Base-by-base conservation (phyloP, 2,329 filamentous ascomycete genomes). In the Colletotrichum chrysophilum region DNA sequence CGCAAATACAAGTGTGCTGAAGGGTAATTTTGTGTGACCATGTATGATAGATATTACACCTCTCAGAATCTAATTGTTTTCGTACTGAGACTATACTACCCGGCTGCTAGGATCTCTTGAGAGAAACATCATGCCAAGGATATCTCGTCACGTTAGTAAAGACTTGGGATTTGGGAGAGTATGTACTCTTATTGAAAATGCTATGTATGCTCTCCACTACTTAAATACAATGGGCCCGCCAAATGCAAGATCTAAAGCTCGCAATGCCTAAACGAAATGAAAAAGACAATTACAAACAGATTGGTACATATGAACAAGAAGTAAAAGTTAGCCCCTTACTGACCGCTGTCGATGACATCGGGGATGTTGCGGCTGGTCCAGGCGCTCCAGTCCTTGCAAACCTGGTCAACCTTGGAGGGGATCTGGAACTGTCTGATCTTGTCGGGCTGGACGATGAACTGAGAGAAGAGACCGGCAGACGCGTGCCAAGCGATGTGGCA, bases 401-500 rank as follows among this genome's bases (percentile, higher is more conserved):
- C 90, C 80, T 92, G 85, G 36, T 85, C 84, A 75, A 91, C 86
- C 7, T 87, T 84, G 38, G 81, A 80, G 0, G 90, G 89, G 30
- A 92, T 85, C 21, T 78, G 77, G 78, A 87, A 78, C 61, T 82
- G 76, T 70, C 83, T 78, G 58, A 87, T 80, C 70, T 88, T 81
- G 4, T 87, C 84, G 78, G 79, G 85, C 72, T 83, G 79, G 1
- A 86, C 87, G 7, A 92, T 81, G 75, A 92, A 88, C 79, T 90
- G 88, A 36, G 88, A 78, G 13, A 90, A 84, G 65, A 92, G 85
- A 6, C 90, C 90, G 10, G 86, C 86, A 2, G 88, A 88, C 2
- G 87, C 86, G 79, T 92, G 90, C 90, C 90, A 92, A 5, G 87
- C 87, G 66, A 90, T 88, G 81, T 91, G 89, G 80, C 89, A 91